A percentile compares a stretch with the other conserved stretches of the same genome.
Conservation (phyloP, 1,284 basidiomycete genomes). For the Pseudozyma tsukubaensis region DNA sequence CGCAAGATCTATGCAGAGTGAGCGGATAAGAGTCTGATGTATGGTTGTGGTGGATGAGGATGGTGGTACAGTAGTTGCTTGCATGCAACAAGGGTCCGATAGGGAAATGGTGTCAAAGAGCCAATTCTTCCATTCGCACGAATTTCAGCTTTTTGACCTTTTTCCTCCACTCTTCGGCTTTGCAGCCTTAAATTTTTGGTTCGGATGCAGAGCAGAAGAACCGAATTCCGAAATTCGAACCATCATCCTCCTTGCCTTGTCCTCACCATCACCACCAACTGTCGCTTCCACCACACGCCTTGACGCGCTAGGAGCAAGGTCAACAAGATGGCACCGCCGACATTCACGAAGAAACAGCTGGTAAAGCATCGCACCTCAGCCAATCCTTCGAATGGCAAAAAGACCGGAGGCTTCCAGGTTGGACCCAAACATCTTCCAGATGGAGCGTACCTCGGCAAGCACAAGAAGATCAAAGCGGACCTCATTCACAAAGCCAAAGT, state of each 20-base stretch:
- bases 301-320: background rate
- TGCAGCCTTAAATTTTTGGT: background rate
- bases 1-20: no score
- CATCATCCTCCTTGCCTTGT: slow-evolving; percentile 2
- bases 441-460: slow-evolving; percentile 69
- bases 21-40: no score
- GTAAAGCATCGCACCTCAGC: slow-evolving; percentile 58
- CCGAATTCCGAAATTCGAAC: background rate
- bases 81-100: slow-evolving; percentile 8
- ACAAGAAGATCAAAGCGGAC: slow-evolving; percentile 72
- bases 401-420: slow-evolving; percentile 60
- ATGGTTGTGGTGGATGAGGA: background rate
- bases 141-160: slow-evolving; percentile 1
- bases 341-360: slow-evolving; percentile 52
- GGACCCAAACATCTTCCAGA: slow-evolving; percentile 64
- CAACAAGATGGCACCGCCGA: slow-evolving; percentile 20
- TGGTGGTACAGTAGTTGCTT: slow-evolving; percentile 3
- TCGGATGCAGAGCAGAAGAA: background rate
- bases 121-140: slow-evolving; percentile 19
- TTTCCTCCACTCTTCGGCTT: background rate
- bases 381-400: slow-evolving; percentile 21
- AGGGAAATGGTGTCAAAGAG: background rate
- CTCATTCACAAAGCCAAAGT: slow-evolving; percentile 72
- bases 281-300: background rate
- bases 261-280: background rate